These are phyloP conservation scores for Pythium dissimile DNA, from an alignment of 352 stramenopile genomes.

Conservation along the genomic window DNA sequence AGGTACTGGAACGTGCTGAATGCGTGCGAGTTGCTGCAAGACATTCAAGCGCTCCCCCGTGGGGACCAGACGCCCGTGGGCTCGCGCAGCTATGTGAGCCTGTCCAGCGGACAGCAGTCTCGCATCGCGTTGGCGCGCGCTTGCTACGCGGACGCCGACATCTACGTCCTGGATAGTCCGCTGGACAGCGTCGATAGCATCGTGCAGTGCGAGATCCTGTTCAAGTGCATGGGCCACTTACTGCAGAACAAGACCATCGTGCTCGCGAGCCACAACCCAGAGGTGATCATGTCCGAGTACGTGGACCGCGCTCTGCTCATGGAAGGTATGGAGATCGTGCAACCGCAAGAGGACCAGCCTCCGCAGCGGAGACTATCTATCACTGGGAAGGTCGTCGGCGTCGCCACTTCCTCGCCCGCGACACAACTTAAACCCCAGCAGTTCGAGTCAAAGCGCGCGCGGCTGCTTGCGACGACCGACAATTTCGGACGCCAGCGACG, in stretches of 20 bases:
- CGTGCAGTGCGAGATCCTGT: conserved; percentile 87
- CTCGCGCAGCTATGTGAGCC: conserved; percentile 25
- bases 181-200: conserved; percentile 45
- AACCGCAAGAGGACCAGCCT: not conserved
- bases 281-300: conserved; percentile 34
- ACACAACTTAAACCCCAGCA: no score
- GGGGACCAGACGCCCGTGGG: conserved; percentile 31
- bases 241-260: conserved; percentile 59
- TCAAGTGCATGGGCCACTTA: conserved; percentile 24
- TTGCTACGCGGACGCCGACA: conserved; percentile 29
- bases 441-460: conserved; percentile 11
- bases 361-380: not conserved
- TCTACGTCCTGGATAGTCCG: conserved; percentile 29
- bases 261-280: conserved; percentile 88
- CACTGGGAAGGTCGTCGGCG: not conserved
- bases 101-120: conserved; percentile 31
- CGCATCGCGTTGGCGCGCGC: conserved; percentile 29
- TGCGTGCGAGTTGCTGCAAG: conserved; percentile 36
- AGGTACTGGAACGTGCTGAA: conserved; percentile 67
- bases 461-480: conserved; percentile 7
- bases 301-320: conserved; percentile 21
- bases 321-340: conserved; percentile 19
- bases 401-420: not conserved
- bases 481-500: conserved; percentile 9
- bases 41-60: conserved; percentile 24